Percentiles rank a stretch among this genome's conserved stretches.
phyloP scores from a whole-genome alignment of 1,284 basidiomycete species.

The Volvariella volvacea region DNA sequence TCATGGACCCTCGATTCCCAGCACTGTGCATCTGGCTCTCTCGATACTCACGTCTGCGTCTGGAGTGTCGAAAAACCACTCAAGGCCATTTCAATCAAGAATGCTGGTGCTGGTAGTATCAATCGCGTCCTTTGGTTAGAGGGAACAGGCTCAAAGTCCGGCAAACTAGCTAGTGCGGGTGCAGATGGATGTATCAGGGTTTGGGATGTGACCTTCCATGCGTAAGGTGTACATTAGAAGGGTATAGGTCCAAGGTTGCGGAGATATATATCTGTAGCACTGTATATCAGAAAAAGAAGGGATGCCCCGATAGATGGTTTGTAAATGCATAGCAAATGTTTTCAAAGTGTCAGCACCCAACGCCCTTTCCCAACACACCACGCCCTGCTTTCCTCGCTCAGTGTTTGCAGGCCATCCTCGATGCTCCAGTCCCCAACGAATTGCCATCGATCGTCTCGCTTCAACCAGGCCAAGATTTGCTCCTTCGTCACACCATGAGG shows the following conservation, averaged over 20 bases:
- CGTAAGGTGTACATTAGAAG: too few relatives aligned
- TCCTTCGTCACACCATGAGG: conserved; percentile 37
- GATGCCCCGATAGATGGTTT: too few relatives aligned
- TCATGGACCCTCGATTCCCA: conserved; percentile 71
- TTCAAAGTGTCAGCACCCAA: conserved; percentile 26
- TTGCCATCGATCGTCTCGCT: conserved; percentile 55
- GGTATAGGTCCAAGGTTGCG: too few relatives aligned
- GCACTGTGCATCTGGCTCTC: conserved; percentile 80
- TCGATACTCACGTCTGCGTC: conserved; percentile 90
- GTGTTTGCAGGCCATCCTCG: conserved; percentile 46
- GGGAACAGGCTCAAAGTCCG: conserved; percentile 25
- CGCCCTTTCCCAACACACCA: conserved; percentile 36
- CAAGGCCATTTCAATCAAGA: conserved; percentile 81
- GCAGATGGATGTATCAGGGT: conserved; percentile 79
- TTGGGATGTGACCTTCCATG: conserved; percentile 64
- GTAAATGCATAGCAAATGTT: too few relatives aligned
- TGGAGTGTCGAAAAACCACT: conserved; percentile 78
- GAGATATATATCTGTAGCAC: too few relatives aligned
- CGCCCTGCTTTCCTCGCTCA: conserved; percentile 35
- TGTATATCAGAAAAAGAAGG: too few relatives aligned
- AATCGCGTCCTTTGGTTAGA: conserved; percentile 79
- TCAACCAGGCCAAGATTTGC: conserved; percentile 40
- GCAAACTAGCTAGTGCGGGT: conserved; percentile 66
- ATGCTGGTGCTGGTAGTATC: conserved; percentile 79
- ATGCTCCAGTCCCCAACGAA: conserved; percentile 56